Conservation (phyloP, 106 monocot species). For the Ottelia alismoides region DNA sequence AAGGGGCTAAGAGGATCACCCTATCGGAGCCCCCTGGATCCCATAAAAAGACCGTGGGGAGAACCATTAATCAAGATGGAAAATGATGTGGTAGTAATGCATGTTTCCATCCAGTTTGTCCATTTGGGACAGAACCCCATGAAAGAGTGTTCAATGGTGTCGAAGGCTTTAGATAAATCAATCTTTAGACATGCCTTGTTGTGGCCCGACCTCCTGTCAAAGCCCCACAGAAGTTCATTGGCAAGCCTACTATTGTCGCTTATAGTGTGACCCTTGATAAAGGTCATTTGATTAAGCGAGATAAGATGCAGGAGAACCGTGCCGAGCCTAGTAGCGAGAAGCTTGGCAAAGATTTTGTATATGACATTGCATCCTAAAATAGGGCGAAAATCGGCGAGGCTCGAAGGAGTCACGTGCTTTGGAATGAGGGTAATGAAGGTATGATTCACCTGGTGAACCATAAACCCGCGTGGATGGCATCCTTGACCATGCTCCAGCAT, state of each 20-base stretch:
- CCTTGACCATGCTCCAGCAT: too few species aligned
- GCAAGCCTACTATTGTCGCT: not conserved
- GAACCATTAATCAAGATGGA: not conserved
- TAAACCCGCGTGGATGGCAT: too few species aligned
- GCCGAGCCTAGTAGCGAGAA: not conserved
- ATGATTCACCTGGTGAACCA: conserved; percentile 1
- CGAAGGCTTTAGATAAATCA: not conserved
- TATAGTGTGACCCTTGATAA: not conserved
- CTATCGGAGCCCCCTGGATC: not conserved
- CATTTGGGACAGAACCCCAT: not conserved
- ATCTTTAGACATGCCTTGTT: not conserved
- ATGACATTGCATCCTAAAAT: not conserved
- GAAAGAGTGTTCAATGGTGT: not conserved
- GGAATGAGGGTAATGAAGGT: not conserved
- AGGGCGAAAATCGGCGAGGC: not conserved
- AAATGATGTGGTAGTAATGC: not conserved
- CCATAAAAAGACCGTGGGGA: not conserved
- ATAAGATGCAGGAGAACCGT: not conserved
- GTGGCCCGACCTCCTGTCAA: not conserved
- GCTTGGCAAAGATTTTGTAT: not conserved
- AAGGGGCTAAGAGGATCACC: not conserved
- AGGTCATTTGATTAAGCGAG: not conserved
- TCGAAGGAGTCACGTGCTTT: not conserved
- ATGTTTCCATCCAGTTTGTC: not conserved
- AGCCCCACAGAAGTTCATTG: not conserved